Evolutionary conservation across 805 yeast genomes (phyloP), one percentile per base, ranked within the genome.

Genomic region (Candida verbasci): DNA sequence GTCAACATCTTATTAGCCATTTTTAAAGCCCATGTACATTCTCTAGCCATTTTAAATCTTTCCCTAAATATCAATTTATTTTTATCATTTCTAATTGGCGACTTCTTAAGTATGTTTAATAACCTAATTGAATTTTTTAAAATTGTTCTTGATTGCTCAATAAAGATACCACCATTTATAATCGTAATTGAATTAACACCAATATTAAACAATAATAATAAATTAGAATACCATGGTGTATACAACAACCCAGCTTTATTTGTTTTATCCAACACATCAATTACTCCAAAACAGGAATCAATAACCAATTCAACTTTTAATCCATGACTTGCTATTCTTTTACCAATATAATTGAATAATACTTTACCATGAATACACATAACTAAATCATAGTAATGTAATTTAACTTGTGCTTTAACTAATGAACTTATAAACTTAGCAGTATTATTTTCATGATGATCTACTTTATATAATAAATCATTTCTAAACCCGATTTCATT

Each of bases 11-110:
- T 74, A 47, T 75, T 76, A 40, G 76, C 56, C 63, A 70, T 72
- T 42, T 75, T 76, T 28, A 79, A 47, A 2, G 74, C 77, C 85
- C 84, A 79, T n/a, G 75, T 47, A 47, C 81, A 74, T 49, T 78
- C 84, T 29, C 67, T 62, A 9, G 71, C 73, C 85, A 78, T 78
- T 35, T 58, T 62, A 46, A 64, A 68, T 27, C 72, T 46, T 36
- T 55, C 59, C 26, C 52, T 47, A 29, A 55, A 46, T 9, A 65
- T 38, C 5, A 55, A 43, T 32, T 54, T 56, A 9, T 66, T 63
- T 46, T 58, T 40, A 7, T 46, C 52, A 35, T 56, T 52, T 17
- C 50, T 43, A 5, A 67, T 64, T 23, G 65, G 49, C 17, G 70
- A 47, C 22, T 52, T 56, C 41, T 46, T 60, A 12, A 52, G 40